phyloP scores from a whole-genome alignment of 441 rosid species.

The Aleurites moluccanus region DNA sequence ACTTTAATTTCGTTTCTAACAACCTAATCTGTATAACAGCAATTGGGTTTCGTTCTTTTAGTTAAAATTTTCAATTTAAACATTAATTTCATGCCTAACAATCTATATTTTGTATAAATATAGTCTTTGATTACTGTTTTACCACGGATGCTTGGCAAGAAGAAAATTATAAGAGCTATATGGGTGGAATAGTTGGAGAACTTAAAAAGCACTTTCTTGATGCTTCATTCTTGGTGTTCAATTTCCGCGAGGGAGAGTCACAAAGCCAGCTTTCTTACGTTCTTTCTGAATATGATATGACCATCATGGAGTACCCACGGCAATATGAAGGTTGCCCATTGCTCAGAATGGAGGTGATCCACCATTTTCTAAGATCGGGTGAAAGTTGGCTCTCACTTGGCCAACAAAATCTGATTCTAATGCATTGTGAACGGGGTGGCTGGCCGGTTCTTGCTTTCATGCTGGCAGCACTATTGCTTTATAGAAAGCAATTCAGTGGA shows the following conservation, averaged over 20 bases:
- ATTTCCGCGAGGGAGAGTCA: slow-evolving; percentile 64
- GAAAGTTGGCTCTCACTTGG: slow-evolving; percentile 83
- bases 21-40: slow-evolving; percentile 15
- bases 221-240: slow-evolving; percentile 85
- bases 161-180: slow-evolving; percentile 55
- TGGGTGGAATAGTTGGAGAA: slow-evolving; percentile 61
- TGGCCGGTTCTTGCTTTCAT: slow-evolving; percentile 93
- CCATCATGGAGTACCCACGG: slow-evolving; percentile 90
- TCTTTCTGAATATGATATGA: slow-evolving; percentile 73
- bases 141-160: slow-evolving; percentile 54
- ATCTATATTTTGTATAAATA: slow-evolving; percentile 20
- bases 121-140: slow-evolving; percentile 92
- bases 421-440: slow-evolving; percentile 85
- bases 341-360: slow-evolving; percentile 72
- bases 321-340: slow-evolving; percentile 87
- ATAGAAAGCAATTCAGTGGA: slow-evolving; percentile 63
- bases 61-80: not conserved
- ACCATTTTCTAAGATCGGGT: slow-evolving; percentile 77
- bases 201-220: slow-evolving; percentile 59
- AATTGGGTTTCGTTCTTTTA: slow-evolving; percentile 7
- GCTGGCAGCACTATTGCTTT: slow-evolving; percentile 83
- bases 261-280: slow-evolving; percentile 53
- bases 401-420: slow-evolving; percentile 68
- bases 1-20: slow-evolving; percentile 22
- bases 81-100: slow-evolving; percentile 22